A percentile compares a stretch with the other conserved stretches of the same genome.
These are phyloP conservation scores for Hymenoscyphus scutula DNA, from an alignment of 2,329 filamentous ascomycete genomes.

Conservation along the genomic window DNA sequence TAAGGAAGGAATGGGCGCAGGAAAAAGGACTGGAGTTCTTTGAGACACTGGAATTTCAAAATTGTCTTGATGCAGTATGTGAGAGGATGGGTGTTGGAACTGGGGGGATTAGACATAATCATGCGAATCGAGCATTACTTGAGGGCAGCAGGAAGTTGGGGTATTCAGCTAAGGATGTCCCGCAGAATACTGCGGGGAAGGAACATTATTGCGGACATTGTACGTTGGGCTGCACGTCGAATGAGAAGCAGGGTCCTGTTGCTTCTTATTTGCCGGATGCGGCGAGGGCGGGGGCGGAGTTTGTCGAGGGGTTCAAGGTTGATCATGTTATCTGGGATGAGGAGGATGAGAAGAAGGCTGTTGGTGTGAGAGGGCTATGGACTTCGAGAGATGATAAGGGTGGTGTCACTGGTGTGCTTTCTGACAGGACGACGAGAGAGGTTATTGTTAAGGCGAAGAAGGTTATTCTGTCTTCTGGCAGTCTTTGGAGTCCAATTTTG, in stretches of 20 bases:
- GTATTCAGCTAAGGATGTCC: slow-evolving; percentile 65
- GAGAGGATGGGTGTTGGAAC: slow-evolving; percentile 72
- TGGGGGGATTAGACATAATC: slow-evolving; percentile 68
- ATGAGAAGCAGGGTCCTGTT: slow-evolving; percentile 75
- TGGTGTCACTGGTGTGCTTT: slow-evolving; percentile 49
- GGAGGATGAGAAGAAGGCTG: slow-evolving; percentile 49
- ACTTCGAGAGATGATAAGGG: slow-evolving; percentile 65
- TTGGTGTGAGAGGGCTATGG: slow-evolving; percentile 74
- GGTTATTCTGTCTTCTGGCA: slow-evolving; percentile 75
- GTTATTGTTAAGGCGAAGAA: slow-evolving; percentile 75
- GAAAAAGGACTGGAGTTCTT: slow-evolving; percentile 68
- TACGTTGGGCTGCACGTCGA: slow-evolving; percentile 59
- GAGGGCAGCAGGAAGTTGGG: slow-evolving; percentile 74
- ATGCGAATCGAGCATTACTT: slow-evolving; percentile 67
- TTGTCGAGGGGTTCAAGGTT: slow-evolving; percentile 79
- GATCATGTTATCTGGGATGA: slow-evolving; percentile 68
- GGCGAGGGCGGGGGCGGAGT: slow-evolving; percentile 70
- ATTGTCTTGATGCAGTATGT: slow-evolving; percentile 76
- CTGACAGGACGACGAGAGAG: slow-evolving; percentile 52
- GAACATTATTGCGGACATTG: slow-evolving; percentile 73
- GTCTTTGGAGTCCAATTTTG: slow-evolving; percentile 73
- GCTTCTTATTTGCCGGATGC: slow-evolving; percentile 79
- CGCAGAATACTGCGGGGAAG: slow-evolving; percentile 74
- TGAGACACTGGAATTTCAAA: slow-evolving; percentile 69
- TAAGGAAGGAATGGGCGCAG: slow-evolving; percentile 78